These are phyloP conservation scores for Trypanosoma avium DNA, from an alignment of 208 protist genomes.

Conservation along the genomic window DNA sequence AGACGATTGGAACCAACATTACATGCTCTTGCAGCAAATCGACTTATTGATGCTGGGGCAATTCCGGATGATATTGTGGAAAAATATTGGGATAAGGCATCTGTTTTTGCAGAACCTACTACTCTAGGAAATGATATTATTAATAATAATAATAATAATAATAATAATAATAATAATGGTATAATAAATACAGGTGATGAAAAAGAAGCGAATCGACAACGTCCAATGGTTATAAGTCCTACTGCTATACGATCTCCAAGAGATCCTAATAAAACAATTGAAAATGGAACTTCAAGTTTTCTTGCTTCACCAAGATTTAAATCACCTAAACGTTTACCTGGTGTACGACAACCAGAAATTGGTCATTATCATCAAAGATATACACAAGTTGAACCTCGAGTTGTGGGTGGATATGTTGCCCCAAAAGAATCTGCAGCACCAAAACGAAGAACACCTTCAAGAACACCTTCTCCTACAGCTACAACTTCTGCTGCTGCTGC, in stretches of 20 bases:
- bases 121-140: constrained; percentile 7
- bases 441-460: background rate
- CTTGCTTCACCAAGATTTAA: constrained; percentile 15
- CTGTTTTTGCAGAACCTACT: constrained; percentile 15
- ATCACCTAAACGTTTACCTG: constrained; percentile 26
- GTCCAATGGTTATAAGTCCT: background rate
- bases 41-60: constrained; percentile 57
- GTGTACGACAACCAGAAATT: constrained; percentile 53
- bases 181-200: too few species aligned
- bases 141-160: too few species aligned
- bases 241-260: background rate
- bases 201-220: too few species aligned
- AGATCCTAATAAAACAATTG: too few species aligned
- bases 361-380: constrained; percentile 75
- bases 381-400: constrained; percentile 56
- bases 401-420: constrained; percentile 62
- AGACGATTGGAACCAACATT: constrained; percentile 57
- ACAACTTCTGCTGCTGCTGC: background rate
- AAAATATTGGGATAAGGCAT: constrained; percentile 17
- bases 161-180: too few species aligned
- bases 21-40: constrained; percentile 22
- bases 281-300: constrained; percentile 27
- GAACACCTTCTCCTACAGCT: background rate
- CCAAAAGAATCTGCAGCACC: constrained; percentile 19
- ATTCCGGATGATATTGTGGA: constrained; percentile 37